Evolutionary conservation across 768 basidiomycete species (phyloP), one percentile per base, ranked within the genome.

Genomic region (Phaffia tasmanica): DNA sequence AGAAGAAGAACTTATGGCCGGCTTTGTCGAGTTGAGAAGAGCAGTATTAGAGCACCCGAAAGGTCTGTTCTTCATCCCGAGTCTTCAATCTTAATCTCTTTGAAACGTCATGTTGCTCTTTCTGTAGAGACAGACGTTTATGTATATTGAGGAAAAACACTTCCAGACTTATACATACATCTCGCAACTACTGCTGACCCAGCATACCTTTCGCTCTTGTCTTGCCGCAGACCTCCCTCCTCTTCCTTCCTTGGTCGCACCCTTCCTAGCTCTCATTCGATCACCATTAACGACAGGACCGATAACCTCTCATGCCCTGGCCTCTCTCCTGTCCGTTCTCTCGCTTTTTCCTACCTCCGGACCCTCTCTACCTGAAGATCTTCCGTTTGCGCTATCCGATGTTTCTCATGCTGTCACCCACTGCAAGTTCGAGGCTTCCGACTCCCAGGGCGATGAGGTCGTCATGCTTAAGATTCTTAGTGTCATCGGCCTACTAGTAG

Each of bases 371-470:
- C 23, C 48, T 23, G 35, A 46, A 14, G 62, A 65, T 72, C 65
- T 70, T 49, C 56, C 55, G 16, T 42, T 21, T 2, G 86, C 87
- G 6, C 81, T 98, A 61, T 80, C 84, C 21, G 88, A 90, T 69
- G 81, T 95, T 67, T 93, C 92, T 75, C 86, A 83, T 68, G 85
- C 94, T 0, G 83, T 93, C 16, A 90, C 94, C 6, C 89, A 90
- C 73, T 97, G 94, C 81, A 92, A 94, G 78, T 99, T 99, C 73
- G 94, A 98, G 77, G 89, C 89, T 4, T 94, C 89, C 73, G 92
- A 97, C 74, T 89, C 89, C 1, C 90, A 92, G n/a, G 88, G 90
- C 6, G 95, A 99, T 77, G 95, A 99, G 76, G 88, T 95, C 9
- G 93, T 97, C 11, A 80, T 98, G 8, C 81, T 94, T 70, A 88